Conservation (phyloP, 1,284 basidiomycete genomes). For the Phellopilus nigrolimitatus region DNA sequence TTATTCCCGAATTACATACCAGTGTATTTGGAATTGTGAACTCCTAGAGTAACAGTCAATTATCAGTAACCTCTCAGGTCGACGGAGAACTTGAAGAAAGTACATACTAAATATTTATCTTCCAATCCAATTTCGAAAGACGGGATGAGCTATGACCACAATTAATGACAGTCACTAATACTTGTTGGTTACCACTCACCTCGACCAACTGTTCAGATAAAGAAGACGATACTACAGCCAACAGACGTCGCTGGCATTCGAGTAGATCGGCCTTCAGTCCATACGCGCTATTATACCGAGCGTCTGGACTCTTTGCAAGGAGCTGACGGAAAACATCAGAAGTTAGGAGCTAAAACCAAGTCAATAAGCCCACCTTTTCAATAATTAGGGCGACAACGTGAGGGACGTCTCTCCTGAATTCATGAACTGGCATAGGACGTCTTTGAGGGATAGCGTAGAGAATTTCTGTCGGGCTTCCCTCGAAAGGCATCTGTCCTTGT, state of each 20-base stretch:
- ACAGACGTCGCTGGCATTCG: slow-evolving; percentile 58
- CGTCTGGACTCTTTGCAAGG: slow-evolving; percentile 58
- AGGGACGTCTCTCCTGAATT: slow-evolving; percentile 66
- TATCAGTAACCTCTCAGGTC: neutral
- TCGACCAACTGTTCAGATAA: slow-evolving; percentile 53
- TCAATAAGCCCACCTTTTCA: slow-evolving; percentile 46
- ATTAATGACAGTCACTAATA: slow-evolving; percentile 12
- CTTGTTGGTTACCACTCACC: slow-evolving; percentile 29
- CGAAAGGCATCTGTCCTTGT: slow-evolving; percentile 63
- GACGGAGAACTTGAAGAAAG: slow-evolving; percentile 11
- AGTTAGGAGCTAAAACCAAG: neutral
- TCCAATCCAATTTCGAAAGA: slow-evolving; percentile 57
- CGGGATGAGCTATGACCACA: slow-evolving; percentile 49
- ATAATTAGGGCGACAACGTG: slow-evolving; percentile 65
- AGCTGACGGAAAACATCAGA: slow-evolving; percentile 36
- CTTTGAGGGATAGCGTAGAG: slow-evolving; percentile 66
- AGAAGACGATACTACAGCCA: slow-evolving; percentile 51
- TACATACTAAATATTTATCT: slow-evolving; percentile 54
- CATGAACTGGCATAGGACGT: slow-evolving; percentile 66
- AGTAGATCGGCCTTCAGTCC: slow-evolving; percentile 61
- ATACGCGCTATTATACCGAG: slow-evolving; percentile 63
- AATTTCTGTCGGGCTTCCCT: slow-evolving; percentile 62
- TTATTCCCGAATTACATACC: slow-evolving; percentile 36
- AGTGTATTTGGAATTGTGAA: slow-evolving; percentile 63
- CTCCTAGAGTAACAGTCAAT: slow-evolving; percentile 35